phyloP scores from a whole-genome alignment of 441 rosid genomes.

The Raphanus hybrid region DNA sequence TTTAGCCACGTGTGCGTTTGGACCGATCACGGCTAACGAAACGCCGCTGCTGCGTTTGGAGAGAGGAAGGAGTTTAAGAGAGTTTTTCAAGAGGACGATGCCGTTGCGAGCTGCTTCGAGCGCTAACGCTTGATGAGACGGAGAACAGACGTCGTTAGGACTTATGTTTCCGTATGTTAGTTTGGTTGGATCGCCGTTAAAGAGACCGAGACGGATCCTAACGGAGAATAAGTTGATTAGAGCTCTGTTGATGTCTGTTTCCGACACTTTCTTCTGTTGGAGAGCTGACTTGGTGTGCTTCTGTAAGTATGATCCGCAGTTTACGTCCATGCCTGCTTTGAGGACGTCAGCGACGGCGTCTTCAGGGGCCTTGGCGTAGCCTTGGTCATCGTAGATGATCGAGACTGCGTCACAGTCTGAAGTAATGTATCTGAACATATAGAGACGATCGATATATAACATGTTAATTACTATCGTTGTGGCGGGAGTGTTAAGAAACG shows the following conservation, averaged over 20 bases:
- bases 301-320: constrained; percentile 73
- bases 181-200: constrained; percentile 66
- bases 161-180: constrained; percentile 67
- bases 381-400: constrained; percentile 61
- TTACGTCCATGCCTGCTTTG: constrained; percentile 92
- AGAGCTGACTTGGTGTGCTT: constrained; percentile 76
- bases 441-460: neutral
- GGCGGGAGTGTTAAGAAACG: neutral
- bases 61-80: constrained; percentile 56
- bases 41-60: constrained; percentile 41
- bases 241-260: constrained; percentile 69
- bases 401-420: constrained; percentile 90
- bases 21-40: constrained; percentile 81
- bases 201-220: constrained; percentile 85
- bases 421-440: constrained; percentile 64
- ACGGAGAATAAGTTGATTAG: constrained; percentile 70
- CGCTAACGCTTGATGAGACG: constrained; percentile 72
- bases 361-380: constrained; percentile 72
- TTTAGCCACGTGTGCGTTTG: constrained; percentile 59
- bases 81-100: constrained; percentile 77
- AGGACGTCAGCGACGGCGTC: constrained; percentile 83
- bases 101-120: constrained; percentile 86
- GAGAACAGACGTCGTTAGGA: constrained; percentile 64
- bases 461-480: neutral
- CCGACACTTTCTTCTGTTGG: constrained; percentile 59